Evolutionary conservation across 345 rosid genomes (phyloP).

Genomic region (Salix udensis): DNA sequence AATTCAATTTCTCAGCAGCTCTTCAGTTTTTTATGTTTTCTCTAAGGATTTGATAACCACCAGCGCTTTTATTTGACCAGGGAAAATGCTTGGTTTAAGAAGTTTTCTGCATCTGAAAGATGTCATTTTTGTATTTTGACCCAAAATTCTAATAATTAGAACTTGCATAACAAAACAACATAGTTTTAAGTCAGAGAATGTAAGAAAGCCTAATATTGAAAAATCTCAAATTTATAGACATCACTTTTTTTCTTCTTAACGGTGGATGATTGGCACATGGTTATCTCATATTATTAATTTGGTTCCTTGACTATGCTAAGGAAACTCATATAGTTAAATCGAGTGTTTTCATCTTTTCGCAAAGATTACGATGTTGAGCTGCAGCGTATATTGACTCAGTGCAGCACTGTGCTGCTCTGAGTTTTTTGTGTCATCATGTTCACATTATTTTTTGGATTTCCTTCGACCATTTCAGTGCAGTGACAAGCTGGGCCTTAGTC

Average conservation of each 20-base stretch:
- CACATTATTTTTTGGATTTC: constrained; percentile 10
- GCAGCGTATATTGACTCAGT: background rate
- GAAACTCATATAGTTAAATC: background rate
- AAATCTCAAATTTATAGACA: background rate
- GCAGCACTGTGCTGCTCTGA: background rate
- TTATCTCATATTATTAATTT: background rate
- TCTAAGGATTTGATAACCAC: background rate
- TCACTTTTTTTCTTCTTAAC: background rate
- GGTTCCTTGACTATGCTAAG: background rate
- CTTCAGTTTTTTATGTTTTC: background rate
- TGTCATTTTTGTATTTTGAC: background rate
- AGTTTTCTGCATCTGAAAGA: background rate
- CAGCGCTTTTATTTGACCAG: background rate
- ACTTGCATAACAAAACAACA: background rate
- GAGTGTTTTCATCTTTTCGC: background rate
- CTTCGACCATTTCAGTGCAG: constrained; percentile 81
- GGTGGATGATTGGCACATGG: background rate
- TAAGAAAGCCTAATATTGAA: background rate
- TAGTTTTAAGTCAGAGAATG: background rate
- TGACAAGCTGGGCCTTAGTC: constrained; percentile 99
- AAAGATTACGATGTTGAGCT: background rate
- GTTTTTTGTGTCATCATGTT: background rate
- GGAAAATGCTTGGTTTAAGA: background rate
- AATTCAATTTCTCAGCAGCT: background rate
- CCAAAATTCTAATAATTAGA: background rate